Base-by-base conservation (phyloP, 192 early-diverging fungal species). In the Backusella morwellensis region DNA sequence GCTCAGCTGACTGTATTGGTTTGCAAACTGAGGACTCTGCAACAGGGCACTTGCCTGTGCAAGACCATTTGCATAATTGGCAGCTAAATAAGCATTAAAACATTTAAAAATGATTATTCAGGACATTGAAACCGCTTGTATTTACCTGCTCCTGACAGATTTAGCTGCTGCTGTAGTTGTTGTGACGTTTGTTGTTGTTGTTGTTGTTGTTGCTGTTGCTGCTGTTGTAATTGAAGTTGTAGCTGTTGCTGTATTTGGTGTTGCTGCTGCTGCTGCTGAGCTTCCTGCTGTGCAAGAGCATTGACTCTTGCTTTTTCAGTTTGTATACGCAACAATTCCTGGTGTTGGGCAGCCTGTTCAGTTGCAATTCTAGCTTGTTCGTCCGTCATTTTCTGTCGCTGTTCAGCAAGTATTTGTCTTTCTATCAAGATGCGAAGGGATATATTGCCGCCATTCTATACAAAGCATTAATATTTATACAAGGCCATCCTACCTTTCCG, bases 41-140 rank as follows among this genome's bases (percentile, higher is more conserved):
- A 82, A 38, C 3, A 82, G 21, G 2, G 80, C 80, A 35, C 70
- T 75, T 15, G 80, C 74, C 59, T 82, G 80, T 66, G 75, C 73
- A 38, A 80, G 41, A 21, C 73, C 74, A 72, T 75, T 75, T 21
- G 70, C 70, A 66, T 70, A 78, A 56, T 41, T 77, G 15, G 38
- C 42, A 19, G 70, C 70, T 47, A 40, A 2, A 47, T 17, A 72
- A 50, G 5, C 14, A 47, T 36, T 26, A 34, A 42, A 50, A 21
- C 0, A 29, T 72, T 23, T 32, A 11, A 11, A 11, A 44, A 47
- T 35, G 32, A 3, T 32, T 2, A 32, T 0, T 3, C 0, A 1
- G 6, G 3, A 54, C 15, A 41, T 19, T 40, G 4, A 1, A 19
- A 21, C 0, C 35, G 34, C 7, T 63, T 74, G 26, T 41, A 38